Base-by-base conservation (phyloP, 129 eudicot genomes). In the Smallanthus sonchifolius region DNA sequence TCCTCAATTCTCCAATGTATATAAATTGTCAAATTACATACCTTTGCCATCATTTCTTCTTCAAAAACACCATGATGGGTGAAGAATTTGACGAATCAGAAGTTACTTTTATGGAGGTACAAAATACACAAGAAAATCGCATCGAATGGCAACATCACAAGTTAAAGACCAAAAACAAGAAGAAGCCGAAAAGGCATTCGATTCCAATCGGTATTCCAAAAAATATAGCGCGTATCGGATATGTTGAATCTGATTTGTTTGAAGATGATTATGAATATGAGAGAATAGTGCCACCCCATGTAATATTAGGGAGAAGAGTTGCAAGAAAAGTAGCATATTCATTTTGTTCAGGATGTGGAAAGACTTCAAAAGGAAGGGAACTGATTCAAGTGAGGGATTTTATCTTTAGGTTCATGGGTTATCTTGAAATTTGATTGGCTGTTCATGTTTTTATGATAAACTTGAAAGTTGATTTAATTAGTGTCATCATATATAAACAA, bases 381-480 rank as follows among this genome's bases (percentile, higher is more conserved):
- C 75, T 85, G 84, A 83, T 84, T 72, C 69, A 87, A 75, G 87
- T 89, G 37, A 80, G 93, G 81, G 82, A 92, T 78, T 80, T 89
- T 7, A 79, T 92, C 38, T 86, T 88, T 32, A 83, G 91, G 74
- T 42, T 89, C 79, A 88, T 95, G 4, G 96, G 92, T 2, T 91
- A 83, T 69, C 82, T 91, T 30, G 97, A 91, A 82, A 77, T 79
- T 64, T 92, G 60, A 70, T 43, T 2, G 3, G 8, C 38, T 36
- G 38, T 37, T 75, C 10, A 19, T 4, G 48, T 45, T 32, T 45
- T 16, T 42, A 40, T 42, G 17, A 17, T 42, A 47, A 59, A 13
- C 37, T 42, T 39, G 37, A 32, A 40, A 40, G 37, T 43, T 11
- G 3, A 10, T 14, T 67, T 67, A 36, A 4, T 10, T 42, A 42